phyloP scores from a whole-genome alignment of 1,284 basidiomycete genomes.

The Trichosporon coremiiforme region DNA sequence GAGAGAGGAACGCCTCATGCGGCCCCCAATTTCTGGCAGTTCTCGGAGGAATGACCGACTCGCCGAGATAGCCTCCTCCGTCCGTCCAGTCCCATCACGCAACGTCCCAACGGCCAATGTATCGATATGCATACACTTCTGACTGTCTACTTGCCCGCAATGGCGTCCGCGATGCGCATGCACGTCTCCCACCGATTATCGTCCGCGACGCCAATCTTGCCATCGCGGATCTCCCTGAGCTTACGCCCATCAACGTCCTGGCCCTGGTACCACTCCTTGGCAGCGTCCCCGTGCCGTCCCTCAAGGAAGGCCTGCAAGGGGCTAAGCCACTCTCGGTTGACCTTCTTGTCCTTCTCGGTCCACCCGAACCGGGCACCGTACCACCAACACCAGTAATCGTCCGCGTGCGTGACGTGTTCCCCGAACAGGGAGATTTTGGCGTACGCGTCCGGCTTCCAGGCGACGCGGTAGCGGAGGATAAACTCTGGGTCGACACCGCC shows the following conservation, averaged over 20 bases:
- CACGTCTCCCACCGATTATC: slow-evolving; percentile 37
- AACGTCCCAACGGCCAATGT: no score
- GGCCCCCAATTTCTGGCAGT: no score
- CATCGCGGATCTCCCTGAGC: slow-evolving; percentile 29
- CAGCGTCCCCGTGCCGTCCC: slow-evolving; percentile 27
- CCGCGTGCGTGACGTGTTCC: slow-evolving; percentile 33
- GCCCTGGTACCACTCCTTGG: slow-evolving; percentile 33
- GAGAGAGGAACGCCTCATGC: no score
- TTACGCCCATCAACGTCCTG: slow-evolving; percentile 12
- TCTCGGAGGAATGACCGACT: no score
- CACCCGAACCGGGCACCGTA: slow-evolving; percentile 33
- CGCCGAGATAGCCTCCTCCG: no score
- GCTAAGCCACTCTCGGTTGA: slow-evolving; percentile 29
- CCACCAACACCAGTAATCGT: slow-evolving; percentile 38
- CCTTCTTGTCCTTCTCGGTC: slow-evolving; percentile 24
- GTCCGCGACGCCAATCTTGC: slow-evolving; percentile 31
- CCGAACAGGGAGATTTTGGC: slow-evolving; percentile 19
- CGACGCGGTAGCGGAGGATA: slow-evolving; percentile 34
- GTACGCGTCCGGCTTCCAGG: slow-evolving; percentile 25
- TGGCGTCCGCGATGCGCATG: slow-evolving; percentile 27
- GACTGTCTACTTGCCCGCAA: slow-evolving; percentile 18
- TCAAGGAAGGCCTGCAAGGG: slow-evolving; percentile 31
- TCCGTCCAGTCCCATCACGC: no score
- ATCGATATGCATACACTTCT: no score
- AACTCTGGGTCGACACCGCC: slow-evolving; percentile 28